Conservation (phyloP, 108 stramenopile genomes). For the Fistulifera solaris region DNA sequence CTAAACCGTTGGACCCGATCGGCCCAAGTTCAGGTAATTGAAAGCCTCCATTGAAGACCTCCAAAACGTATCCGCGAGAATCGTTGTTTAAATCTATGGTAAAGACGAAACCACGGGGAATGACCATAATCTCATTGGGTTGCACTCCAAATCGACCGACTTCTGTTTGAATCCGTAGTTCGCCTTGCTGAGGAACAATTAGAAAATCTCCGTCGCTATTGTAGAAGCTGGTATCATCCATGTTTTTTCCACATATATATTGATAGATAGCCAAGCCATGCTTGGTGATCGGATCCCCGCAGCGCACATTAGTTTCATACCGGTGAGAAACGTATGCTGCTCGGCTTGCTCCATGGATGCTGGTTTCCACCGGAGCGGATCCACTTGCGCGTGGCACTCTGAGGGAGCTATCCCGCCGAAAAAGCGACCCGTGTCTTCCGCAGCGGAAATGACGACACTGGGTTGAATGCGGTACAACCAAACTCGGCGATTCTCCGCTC, state of each 20-base stretch:
- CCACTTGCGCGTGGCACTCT: constrained; percentile 40
- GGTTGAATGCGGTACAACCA: constrained; percentile 82
- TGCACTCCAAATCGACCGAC: constrained; percentile 55
- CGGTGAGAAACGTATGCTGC: constrained; percentile 47
- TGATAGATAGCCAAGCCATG: constrained; percentile 73
- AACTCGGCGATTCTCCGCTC: constrained; percentile 58
- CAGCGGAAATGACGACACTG: constrained; percentile 26
- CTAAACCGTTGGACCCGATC: constrained; percentile 91
- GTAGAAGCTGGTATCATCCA: constrained; percentile 35
- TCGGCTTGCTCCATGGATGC: constrained; percentile 13
- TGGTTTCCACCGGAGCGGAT: constrained; percentile 85
- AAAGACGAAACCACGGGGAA: constrained; percentile 85
- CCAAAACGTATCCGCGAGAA: constrained; percentile 84
- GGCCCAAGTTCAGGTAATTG: constrained; percentile 87
- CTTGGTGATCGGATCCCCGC: constrained; percentile 66
- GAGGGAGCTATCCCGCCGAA: constrained; percentile 40
- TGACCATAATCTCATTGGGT: constrained; percentile 76
- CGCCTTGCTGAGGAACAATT: constrained; percentile 76
- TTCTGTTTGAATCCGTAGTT: constrained; percentile 73
- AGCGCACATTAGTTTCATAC: constrained; percentile 40
- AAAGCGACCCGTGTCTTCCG: constrained; percentile 2
- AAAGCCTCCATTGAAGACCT: constrained; percentile 84
- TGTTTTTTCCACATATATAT: constrained; percentile 57
- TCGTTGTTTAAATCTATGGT: constrained; percentile 25
- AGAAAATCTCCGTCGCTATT: constrained; percentile 91